These are phyloP conservation scores for Waltiozyma sp. DNA, from an alignment of 1,139 yeast genomes.

Conservation along the genomic window DNA sequence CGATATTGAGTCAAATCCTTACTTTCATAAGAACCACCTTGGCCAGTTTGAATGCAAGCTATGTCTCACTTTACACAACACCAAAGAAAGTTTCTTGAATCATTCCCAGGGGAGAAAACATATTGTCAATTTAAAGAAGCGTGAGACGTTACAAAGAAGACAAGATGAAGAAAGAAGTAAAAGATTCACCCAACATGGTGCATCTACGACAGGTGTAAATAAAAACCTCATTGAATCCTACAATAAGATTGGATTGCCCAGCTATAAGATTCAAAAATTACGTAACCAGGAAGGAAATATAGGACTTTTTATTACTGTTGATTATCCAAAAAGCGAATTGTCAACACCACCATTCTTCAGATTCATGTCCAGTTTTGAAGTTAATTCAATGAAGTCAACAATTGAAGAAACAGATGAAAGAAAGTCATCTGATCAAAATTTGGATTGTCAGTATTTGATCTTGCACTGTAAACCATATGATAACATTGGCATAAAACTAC, in stretches of 20 bases:
- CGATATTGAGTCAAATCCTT: conserved; percentile 67
- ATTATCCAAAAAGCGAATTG: conserved; percentile 36
- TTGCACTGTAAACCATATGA: conserved; percentile 81
- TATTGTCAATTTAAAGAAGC: conserved; percentile 50
- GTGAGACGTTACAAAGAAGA: conserved; percentile 21
- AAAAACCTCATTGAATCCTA: conserved; percentile 25
- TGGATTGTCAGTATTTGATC: conserved; percentile 55
- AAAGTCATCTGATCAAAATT: conserved; percentile 6
- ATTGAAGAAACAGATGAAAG: neutral
- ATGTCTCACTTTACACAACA: conserved; percentile 65
- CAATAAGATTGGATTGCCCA: conserved; percentile 62
- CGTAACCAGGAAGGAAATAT: conserved; percentile 44
- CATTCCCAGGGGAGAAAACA: conserved; percentile 78
- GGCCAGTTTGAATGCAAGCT: conserved; percentile 69
- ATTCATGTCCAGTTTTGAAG: conserved; percentile 63
- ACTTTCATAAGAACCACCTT: conserved; percentile 60
- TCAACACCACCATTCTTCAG: conserved; percentile 48
- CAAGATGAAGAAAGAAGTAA: conserved; percentile 7
- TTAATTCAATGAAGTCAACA: conserved; percentile 7
- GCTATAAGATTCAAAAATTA: conserved; percentile 53
- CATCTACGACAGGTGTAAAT: conserved; percentile 25
- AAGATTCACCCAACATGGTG: conserved; percentile 8
- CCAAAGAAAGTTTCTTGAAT: conserved; percentile 66
- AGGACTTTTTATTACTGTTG: conserved; percentile 53
- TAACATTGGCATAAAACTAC: conserved; percentile 59